phyloP scores from a whole-genome alignment of 305 asterid species.

The Petunia hybrid region DNA sequence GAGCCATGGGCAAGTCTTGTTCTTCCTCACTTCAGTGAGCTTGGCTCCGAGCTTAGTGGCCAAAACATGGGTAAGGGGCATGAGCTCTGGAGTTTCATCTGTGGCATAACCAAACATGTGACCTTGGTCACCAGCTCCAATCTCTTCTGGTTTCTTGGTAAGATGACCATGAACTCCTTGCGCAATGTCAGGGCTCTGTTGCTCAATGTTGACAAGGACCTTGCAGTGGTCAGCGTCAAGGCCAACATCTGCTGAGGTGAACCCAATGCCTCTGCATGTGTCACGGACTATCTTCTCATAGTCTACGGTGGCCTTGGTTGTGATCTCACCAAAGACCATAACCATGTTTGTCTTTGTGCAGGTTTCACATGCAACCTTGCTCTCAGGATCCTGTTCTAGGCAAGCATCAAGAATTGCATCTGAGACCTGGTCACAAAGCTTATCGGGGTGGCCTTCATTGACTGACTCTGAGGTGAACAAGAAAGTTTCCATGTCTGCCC shows the following conservation, averaged over 20 bases:
- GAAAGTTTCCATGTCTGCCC: conserved; percentile 76
- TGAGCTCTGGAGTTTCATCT: conserved; percentile 89
- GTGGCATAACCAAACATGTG: conserved; percentile 95
- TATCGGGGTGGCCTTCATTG: conserved; percentile 93
- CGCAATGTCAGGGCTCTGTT: conserved; percentile 92
- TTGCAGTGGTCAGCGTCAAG: conserved; percentile 94
- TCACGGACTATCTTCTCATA: conserved; percentile 89
- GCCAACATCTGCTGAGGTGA: conserved; percentile 81
- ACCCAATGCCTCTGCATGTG: conserved; percentile 87
- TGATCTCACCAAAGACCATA: conserved; percentile 91
- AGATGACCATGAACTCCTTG: conserved; percentile 95
- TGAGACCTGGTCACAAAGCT: conserved; percentile 94
- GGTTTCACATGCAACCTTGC: conserved; percentile 92
- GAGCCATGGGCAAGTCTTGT: conserved; percentile 82
- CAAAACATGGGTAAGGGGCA: conserved; percentile 92
- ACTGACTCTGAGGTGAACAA: conserved; percentile 89
- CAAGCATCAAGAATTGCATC: conserved; percentile 97
- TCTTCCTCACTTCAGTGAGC: conserved; percentile 90
- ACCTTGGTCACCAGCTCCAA: conserved; percentile 94
- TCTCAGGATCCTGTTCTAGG: conserved; percentile 81
- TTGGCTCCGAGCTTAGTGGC: conserved; percentile 91
- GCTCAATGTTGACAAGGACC: conserved; percentile 88
- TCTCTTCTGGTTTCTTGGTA: conserved; percentile 92
- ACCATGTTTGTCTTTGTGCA: conserved; percentile 94
- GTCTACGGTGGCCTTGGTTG: conserved; percentile 77